A percentile compares a stretch with the other conserved stretches of the same genome.
These are phyloP conservation scores for Microsporum audouinii DNA, from an alignment of 2,329 filamentous ascomycete genomes.

Conservation along the genomic window DNA sequence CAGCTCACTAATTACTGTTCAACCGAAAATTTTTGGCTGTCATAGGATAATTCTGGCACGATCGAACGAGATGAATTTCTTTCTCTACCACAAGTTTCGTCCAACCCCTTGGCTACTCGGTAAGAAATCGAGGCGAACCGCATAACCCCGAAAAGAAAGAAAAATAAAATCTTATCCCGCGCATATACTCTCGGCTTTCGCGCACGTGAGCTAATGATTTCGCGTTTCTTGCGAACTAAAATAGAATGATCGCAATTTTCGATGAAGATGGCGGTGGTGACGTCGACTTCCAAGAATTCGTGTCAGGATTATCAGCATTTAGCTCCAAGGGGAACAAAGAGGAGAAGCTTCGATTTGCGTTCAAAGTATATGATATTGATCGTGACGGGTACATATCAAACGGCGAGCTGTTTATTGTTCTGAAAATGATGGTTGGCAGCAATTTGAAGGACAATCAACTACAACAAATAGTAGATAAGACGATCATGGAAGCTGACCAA, in stretches of 20 bases:
- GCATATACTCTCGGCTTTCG: neutral
- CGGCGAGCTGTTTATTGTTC: conserved; percentile 94
- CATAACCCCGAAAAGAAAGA: neutral
- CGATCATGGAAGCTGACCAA: conserved; percentile 97
- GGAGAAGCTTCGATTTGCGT: conserved; percentile 93
- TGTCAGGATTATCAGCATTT: conserved; percentile 88
- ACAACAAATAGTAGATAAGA: conserved; percentile 99
- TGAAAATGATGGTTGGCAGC: conserved; percentile 99
- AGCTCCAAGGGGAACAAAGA: conserved; percentile 98
- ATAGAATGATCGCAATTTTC: conserved; percentile 98
- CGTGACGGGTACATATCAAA: conserved; percentile 98
- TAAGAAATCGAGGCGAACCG: conserved; percentile 30
- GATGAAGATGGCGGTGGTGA: conserved; percentile 96
- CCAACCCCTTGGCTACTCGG: conserved; percentile 93
- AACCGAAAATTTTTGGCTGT: neutral
- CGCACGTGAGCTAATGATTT: neutral
- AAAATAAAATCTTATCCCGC: neutral
- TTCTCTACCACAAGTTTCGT: conserved; percentile 90
- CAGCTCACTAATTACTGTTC: neutral
- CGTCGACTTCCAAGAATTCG: conserved; percentile 98
- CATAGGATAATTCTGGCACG: conserved; percentile 88
- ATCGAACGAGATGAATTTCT: conserved; percentile 98
- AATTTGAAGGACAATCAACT: conserved; percentile 98
- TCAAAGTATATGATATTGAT: conserved; percentile 99
- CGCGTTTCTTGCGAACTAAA: neutral